These are phyloP conservation scores for Uncinocarpus reesii DNA, from an alignment of 2,329 filamentous ascomycete species.

Conservation along the genomic window DNA sequence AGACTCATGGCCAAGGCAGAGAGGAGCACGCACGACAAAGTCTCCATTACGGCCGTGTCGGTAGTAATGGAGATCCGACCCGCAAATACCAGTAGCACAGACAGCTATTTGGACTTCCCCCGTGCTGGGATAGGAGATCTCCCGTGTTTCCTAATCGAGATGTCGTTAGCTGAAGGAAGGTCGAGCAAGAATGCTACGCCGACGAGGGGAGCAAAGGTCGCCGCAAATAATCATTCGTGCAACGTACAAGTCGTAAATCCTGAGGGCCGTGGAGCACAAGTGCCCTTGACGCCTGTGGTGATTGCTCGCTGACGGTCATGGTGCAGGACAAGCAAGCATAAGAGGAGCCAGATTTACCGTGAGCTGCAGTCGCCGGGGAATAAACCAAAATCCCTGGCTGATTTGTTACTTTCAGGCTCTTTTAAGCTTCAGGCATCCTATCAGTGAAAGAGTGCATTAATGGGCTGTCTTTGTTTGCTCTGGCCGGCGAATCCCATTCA, in stretches of 20 bases:
- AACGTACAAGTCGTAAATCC: conserved; percentile 48
- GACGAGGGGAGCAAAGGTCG: background rate
- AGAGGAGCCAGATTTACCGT: no score
- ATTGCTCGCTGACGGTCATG: background rate
- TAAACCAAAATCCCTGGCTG: no score
- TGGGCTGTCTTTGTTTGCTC: background rate
- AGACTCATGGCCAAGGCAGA: conserved; percentile 69
- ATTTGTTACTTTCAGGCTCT: no score
- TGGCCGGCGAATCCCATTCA: background rate
- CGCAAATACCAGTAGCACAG: conserved; percentile 58
- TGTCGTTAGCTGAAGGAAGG: background rate
- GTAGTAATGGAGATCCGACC: conserved; percentile 75
- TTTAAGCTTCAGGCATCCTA: no score
- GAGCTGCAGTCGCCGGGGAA: background rate
- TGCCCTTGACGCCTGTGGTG: conserved; percentile 24
- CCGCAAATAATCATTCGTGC: background rate
- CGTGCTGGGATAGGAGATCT: conserved; percentile 37
- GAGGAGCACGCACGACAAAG: conserved; percentile 70
- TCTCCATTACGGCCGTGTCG: conserved; percentile 75
- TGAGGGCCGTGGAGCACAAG: conserved; percentile 52
- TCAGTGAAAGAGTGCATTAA: no score
- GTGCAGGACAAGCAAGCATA: background rate
- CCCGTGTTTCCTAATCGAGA: conserved; percentile 44
- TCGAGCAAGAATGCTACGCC: background rate
- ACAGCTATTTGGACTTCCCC: conserved; percentile 55